A percentile compares a stretch with the other conserved stretches of the same genome.
Evolutionary conservation across 2,329 filamentous ascomycete genomes (phyloP).

Genomic region (Xylariaceae sp.): DNA sequence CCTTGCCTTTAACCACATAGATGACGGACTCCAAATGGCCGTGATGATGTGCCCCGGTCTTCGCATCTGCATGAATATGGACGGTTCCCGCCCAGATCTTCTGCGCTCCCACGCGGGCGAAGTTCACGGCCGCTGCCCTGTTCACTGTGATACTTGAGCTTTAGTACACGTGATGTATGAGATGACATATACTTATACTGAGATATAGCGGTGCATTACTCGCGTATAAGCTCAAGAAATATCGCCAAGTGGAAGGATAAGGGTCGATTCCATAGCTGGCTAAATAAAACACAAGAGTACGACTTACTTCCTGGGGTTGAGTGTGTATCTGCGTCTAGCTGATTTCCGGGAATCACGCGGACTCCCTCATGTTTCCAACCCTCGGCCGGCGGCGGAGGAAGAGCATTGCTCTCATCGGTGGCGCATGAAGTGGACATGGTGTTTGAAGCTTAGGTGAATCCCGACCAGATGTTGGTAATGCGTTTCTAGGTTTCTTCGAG

Average conservation of each 20-base stretch:
- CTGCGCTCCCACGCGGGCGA: constrained; percentile 39
- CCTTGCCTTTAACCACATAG: constrained; percentile 41
- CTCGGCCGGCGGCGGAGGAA: constrained; percentile 12
- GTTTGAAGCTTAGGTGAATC: too few relatives aligned
- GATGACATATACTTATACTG: too few relatives aligned
- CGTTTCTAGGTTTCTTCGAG: too few relatives aligned
- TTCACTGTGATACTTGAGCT: constrained; percentile 24
- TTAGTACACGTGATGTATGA: too few relatives aligned
- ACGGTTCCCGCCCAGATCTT: constrained; percentile 44
- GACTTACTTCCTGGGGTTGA: constrained; percentile 36
- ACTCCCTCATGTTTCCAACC: constrained; percentile 39
- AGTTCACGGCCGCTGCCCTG: constrained; percentile 41
- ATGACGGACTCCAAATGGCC: constrained; percentile 43
- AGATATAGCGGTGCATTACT: too few relatives aligned
- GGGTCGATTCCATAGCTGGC: too few relatives aligned
- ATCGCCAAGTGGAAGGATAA: too few relatives aligned
- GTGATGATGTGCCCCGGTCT: constrained; percentile 42
- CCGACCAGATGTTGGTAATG: too few relatives aligned
- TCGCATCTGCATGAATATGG: constrained; percentile 40
- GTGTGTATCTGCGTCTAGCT: constrained; percentile 38
- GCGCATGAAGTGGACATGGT: too few relatives aligned
- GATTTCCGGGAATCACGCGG: constrained; percentile 37
- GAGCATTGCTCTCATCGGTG: too few relatives aligned
- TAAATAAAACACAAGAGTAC: too few relatives aligned
- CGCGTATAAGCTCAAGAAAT: too few relatives aligned